Evolutionary conservation across 2,329 filamentous ascomycete species (phyloP).

Genomic region (Balansia obtecta): DNA sequence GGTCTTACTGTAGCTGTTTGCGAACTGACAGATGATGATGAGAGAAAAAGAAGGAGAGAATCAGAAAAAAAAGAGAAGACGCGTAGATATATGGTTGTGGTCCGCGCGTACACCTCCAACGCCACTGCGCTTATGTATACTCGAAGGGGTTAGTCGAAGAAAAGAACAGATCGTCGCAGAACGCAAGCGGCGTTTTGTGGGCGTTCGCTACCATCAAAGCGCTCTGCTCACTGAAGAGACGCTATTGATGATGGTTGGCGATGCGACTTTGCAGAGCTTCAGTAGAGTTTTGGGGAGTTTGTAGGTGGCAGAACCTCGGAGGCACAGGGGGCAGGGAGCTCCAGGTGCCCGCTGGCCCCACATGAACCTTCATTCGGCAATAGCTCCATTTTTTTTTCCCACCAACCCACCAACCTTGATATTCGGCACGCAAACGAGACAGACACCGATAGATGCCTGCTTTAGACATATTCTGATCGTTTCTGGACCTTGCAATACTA

Average conservation of each 20-base stretch:
- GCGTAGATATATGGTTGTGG: neutral
- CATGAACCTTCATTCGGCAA: neutral
- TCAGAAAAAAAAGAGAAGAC: neutral
- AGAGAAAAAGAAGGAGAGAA: neutral
- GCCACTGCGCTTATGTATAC: neutral
- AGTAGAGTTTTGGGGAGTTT: slow-evolving; percentile 8
- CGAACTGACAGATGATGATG: slow-evolving; percentile 1
- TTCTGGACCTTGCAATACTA: too few species aligned
- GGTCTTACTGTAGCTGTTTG: slow-evolving; percentile 3
- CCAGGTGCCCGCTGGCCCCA: neutral
- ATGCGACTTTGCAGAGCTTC: slow-evolving; percentile 3
- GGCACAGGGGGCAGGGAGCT: neutral
- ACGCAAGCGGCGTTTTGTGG: neutral
- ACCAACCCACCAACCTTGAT: too few species aligned
- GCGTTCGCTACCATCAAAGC: slow-evolving; percentile 3
- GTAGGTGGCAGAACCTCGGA: slow-evolving; percentile 10
- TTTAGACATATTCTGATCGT: too few species aligned
- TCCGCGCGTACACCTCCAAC: neutral
- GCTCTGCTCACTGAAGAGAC: slow-evolving; percentile 5
- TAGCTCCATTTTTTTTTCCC: neutral
- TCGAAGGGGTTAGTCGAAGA: neutral
- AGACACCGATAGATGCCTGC: too few species aligned
- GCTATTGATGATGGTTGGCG: slow-evolving; percentile 5
- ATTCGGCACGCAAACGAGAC: too few species aligned
- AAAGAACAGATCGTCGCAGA: neutral